A percentile compares a stretch with the other conserved stretches of the same genome.
Conservation (phyloP, 2,329 filamentous ascomycete species). For the Zalaria obscura region DNA sequence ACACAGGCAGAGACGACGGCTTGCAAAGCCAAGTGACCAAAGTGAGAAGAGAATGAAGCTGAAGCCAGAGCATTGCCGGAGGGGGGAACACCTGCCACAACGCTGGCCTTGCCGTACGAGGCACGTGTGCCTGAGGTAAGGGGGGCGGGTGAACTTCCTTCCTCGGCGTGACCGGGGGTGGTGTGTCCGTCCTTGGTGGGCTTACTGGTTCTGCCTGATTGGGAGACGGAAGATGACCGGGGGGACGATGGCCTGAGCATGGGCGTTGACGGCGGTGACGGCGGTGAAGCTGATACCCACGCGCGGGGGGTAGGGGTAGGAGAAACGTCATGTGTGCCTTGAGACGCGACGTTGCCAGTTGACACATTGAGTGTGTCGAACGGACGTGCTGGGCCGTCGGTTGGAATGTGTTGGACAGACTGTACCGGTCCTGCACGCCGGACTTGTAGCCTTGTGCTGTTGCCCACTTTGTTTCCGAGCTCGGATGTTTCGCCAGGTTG, state of each 20-base stretch:
- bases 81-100: background rate
- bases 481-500: too few species aligned
- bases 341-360: background rate
- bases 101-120: background rate
- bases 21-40: too few species aligned
- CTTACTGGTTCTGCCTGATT: background rate
- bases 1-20: too few species aligned
- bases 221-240: background rate
- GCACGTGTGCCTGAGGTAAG: background rate
- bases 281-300: background rate
- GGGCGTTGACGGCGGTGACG: background rate
- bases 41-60: too few species aligned
- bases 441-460: background rate
- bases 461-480: background rate
- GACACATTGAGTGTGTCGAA: background rate
- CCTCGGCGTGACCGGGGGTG: background rate
- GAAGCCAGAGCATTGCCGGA: too few species aligned
- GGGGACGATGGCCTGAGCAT: background rate
- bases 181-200: background rate
- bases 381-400: too few species aligned
- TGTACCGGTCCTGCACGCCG: background rate
- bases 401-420: too few species aligned
- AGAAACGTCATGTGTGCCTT: background rate
- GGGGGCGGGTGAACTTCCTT: background rate
- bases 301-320: background rate